Evolutionary conservation across 352 stramenopile species (phyloP), one percentile per base, ranked within the genome.

Genomic region (Phytopythium montanum): DNA sequence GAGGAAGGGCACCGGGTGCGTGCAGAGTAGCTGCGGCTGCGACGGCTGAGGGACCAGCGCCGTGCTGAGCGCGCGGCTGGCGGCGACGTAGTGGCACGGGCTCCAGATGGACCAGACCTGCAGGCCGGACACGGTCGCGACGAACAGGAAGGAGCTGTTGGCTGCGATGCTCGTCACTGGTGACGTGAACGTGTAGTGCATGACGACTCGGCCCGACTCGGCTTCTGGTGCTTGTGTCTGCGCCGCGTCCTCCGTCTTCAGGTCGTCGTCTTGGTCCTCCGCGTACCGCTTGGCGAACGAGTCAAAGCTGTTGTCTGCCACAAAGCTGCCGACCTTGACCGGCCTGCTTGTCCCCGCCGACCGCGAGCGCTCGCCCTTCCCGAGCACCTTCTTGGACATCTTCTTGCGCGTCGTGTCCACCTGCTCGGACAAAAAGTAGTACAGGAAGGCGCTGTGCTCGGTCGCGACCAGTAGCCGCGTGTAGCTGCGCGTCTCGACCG

Each of bases 81-180:
- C 80, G 29, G 85, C 85, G 10, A 90, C 65, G 26, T 87, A 86
- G 55, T 93, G 81, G 60, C 85, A 95, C 31, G 85, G 85, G 58
- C 82, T 95, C 85, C 85, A 95, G 42, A 95, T 90, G 12, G 83
- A 92, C 85, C 85, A 95, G 1, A 95, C 77, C 62, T 95, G 83
- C 16, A 95, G 54, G 0, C 73, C 77, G 1, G 82, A 79, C 6
- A 81, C 69, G 33, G 85, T 88, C 25, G 76, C 81, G 2, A 84
- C 85, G 61, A 95, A 95, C 25, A 95, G 66, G 50, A 93, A 95
- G 13, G 83, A 93, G 56, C 85, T 95, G 60, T 95, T 95, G 33
- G 85, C 85, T 0, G 82, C 77, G 55, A 95, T 85, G 36, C 63
- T 81, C 2, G 73, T 75, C 28, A 91, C 79, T 0, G 72, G 68